A percentile compares a stretch with the other conserved stretches of the same genome.
phyloP scores from a whole-genome alignment of 371 early-diverging fungal species.

The Mucor velutinosus region DNA sequence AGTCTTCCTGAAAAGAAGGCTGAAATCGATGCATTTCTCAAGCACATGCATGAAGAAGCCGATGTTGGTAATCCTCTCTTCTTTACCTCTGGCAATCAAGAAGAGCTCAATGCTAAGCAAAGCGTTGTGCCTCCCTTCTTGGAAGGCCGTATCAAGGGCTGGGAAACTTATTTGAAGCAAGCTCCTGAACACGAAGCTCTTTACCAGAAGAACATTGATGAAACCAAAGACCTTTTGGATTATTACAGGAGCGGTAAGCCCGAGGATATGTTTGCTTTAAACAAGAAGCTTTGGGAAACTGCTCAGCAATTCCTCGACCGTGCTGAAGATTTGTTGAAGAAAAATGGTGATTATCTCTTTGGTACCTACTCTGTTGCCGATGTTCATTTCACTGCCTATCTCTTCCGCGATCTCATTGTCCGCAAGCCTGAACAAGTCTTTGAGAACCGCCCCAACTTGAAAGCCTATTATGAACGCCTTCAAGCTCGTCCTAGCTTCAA shows the following conservation, averaged over 20 bases:
- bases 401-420: slow-evolving; percentile 24
- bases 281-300: slow-evolving; percentile 26
- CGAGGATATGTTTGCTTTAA: slow-evolving; percentile 23
- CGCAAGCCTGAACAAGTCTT: slow-evolving; percentile 33
- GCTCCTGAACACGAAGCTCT: slow-evolving; percentile 27
- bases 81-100: slow-evolving; percentile 28
- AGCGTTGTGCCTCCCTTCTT: slow-evolving; percentile 25
- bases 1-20: slow-evolving; percentile 15
- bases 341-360: slow-evolving; percentile 28
- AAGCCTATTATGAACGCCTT: slow-evolving; percentile 34
- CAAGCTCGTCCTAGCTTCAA: slow-evolving; percentile 36
- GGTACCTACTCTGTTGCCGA: slow-evolving; percentile 38
- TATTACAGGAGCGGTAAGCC: slow-evolving; percentile 23
- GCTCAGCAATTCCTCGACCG: slow-evolving; percentile 31
- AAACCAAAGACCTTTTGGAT: slow-evolving; percentile 18
- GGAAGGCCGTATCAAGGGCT: slow-evolving; percentile 33
- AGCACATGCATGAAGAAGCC: slow-evolving; percentile 31
- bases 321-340: slow-evolving; percentile 24
- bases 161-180: slow-evolving; percentile 22
- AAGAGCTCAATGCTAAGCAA: slow-evolving; percentile 32
- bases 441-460: slow-evolving; percentile 28
- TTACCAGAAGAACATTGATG: slow-evolving; percentile 25
- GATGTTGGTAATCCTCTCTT: slow-evolving; percentile 42
- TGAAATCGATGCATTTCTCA: slow-evolving; percentile 24
- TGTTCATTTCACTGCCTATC: slow-evolving; percentile 35